Evolutionary conservation across 192 early-diverging fungal species (phyloP).

Genomic region (Chytriomyces confervae): DNA sequence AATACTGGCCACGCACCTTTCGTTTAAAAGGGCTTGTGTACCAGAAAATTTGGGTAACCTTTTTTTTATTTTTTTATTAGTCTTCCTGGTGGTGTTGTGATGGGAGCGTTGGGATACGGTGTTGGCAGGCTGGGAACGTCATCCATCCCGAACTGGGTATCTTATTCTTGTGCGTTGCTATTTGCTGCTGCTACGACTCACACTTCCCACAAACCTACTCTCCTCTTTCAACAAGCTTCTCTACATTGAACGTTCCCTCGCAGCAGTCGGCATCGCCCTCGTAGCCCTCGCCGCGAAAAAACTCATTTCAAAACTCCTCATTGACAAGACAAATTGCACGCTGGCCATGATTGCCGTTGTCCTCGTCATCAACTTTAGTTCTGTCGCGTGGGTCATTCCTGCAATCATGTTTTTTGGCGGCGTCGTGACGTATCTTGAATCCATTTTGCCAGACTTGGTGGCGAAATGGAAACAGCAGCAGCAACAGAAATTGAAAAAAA

Average conservation of each 20-base stretch:
- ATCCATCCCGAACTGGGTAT: constrained; percentile 15
- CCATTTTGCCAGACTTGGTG: neutral
- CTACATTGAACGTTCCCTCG: constrained; percentile 59
- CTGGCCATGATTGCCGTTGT: constrained; percentile 30
- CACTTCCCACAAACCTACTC: neutral
- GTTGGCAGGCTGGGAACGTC: constrained; percentile 23
- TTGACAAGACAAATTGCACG: constrained; percentile 8
- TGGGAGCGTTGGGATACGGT: constrained; percentile 49
- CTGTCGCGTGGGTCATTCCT: constrained; percentile 56
- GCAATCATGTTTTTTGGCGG: constrained; percentile 64
- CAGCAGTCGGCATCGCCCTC: constrained; percentile 64
- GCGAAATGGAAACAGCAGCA: neutral
- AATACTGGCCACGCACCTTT: neutral
- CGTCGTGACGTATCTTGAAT: constrained; percentile 30
- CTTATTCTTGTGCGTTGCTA: neutral
- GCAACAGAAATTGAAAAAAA: neutral
- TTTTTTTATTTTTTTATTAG: constrained; percentile 23
- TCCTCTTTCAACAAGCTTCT: constrained; percentile 47
- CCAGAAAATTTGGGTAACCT: neutral
- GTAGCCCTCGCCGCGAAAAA: constrained; percentile 63
- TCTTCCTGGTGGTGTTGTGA: constrained; percentile 58
- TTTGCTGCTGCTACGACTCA: neutral
- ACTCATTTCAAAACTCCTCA: constrained; percentile 31
- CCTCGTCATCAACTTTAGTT: constrained; percentile 41
- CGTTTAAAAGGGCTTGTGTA: neutral